Conservation (phyloP, 768 basidiomycete genomes). For the Baorangia bicolor region DNA sequence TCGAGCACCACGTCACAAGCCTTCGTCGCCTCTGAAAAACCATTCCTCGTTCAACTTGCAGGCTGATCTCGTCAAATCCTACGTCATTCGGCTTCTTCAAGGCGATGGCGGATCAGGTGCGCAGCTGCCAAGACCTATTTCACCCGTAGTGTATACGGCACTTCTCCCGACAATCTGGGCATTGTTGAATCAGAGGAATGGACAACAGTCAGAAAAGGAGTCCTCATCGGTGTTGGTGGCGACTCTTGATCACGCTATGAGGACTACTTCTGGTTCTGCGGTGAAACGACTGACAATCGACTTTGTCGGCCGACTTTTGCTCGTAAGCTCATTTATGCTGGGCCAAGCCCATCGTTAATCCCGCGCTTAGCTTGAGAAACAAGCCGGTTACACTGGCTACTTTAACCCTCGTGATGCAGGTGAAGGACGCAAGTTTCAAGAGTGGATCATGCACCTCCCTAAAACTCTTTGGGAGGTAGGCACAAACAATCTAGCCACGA, state of each 20-base stretch:
- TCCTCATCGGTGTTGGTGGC: constrained; percentile 44
- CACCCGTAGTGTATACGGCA: constrained; percentile 55
- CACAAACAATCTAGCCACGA: constrained; percentile 48
- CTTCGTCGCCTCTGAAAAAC: constrained; percentile 19
- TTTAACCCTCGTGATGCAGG: constrained; percentile 39
- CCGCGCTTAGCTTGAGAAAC: constrained; percentile 54
- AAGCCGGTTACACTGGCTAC: constrained; percentile 49
- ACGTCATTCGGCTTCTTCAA: constrained; percentile 57
- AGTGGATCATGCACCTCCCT: constrained; percentile 78
- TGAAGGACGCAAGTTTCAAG: constrained; percentile 39
- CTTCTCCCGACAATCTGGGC: constrained; percentile 81
- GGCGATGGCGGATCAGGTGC: constrained; percentile 44
- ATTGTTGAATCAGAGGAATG: constrained; percentile 52
- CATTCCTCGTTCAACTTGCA: constrained; percentile 36
- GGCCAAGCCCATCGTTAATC: constrained; percentile 1
- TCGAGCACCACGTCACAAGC: constrained; percentile 10
- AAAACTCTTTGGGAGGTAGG: constrained; percentile 86
- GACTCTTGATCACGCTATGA: constrained; percentile 63
- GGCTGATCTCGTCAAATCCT: constrained; percentile 53
- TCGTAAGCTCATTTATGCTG: constrained; percentile 46
- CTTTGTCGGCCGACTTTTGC: constrained; percentile 67
- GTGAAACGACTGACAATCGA: constrained; percentile 69
- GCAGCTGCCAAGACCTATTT: constrained; percentile 52
- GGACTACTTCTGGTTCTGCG: constrained; percentile 55
- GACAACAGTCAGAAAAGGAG: constrained; percentile 16